These are phyloP conservation scores for Apophysomyces elegans DNA, from an alignment of 371 early-diverging fungal genomes.

Conservation along the genomic window DNA sequence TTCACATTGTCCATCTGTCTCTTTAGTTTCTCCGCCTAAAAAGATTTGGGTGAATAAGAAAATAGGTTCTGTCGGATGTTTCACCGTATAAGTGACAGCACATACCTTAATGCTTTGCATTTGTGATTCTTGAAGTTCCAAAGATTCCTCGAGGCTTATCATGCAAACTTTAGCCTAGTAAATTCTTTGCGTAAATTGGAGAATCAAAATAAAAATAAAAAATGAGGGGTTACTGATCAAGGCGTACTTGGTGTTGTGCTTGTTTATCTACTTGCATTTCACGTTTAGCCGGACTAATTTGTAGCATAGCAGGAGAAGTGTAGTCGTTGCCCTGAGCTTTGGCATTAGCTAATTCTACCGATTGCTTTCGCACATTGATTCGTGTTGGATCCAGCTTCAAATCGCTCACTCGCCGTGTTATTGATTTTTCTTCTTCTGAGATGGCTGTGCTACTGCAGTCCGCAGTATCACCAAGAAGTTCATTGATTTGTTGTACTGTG, in stretches of 20 bases:
- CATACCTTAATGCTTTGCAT: conserved; percentile 34
- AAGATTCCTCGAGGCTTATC: conserved; percentile 45
- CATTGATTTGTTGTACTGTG: conserved; percentile 28
- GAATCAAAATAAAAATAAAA: too few relatives aligned
- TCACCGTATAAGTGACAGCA: not conserved
- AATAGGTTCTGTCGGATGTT: not conserved
- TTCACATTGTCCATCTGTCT: conserved; percentile 28
- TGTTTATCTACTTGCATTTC: conserved; percentile 3
- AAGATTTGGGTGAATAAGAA: not conserved
- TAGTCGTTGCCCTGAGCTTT: conserved; percentile 6
- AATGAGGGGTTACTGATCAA: not conserved
- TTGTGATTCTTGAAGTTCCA: conserved; percentile 39
- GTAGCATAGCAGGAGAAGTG: not conserved
- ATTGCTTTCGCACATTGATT: conserved; percentile 24
- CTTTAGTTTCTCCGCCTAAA: conserved; percentile 31
- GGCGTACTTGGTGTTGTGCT: not conserved
- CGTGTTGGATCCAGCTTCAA: conserved; percentile 17
- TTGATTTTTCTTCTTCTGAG: conserved; percentile 10
- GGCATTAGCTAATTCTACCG: conserved; percentile 20
- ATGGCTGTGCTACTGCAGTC: conserved; percentile 1
- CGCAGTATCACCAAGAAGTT: conserved; percentile 18
- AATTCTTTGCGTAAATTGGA: not conserved
- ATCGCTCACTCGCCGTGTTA: conserved; percentile 25
- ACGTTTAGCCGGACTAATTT: conserved; percentile 4
- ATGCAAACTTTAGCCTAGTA: conserved; percentile 24